These are phyloP conservation scores for Plenodomus biglobosus DNA, from an alignment of 2,329 filamentous ascomycete genomes.

Conservation along the genomic window DNA sequence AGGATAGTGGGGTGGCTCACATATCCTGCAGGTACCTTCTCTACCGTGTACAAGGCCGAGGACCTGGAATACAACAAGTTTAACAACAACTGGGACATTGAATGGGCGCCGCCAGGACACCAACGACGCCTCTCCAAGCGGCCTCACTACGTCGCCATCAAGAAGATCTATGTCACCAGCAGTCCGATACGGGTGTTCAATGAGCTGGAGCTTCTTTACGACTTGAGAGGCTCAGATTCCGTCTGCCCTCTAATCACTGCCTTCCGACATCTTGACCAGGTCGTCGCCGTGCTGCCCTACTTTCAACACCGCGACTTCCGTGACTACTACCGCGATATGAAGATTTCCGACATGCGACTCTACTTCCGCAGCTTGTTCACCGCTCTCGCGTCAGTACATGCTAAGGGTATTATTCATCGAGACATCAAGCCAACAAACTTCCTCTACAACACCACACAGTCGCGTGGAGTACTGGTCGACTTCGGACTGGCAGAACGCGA, in stretches of 20 bases:
- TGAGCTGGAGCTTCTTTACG: slow-evolving; percentile 89
- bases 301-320: slow-evolving; percentile 95
- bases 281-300: slow-evolving; percentile 91
- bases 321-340: slow-evolving; percentile 90
- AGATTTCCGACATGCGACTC: slow-evolving; percentile 78
- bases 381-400: slow-evolving; percentile 80
- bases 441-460: slow-evolving; percentile 78
- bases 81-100: slow-evolving; percentile 82
- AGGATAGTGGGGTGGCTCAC: slow-evolving; percentile 30
- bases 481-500: slow-evolving; percentile 88
- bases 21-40: slow-evolving; percentile 76
- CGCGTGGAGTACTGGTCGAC: slow-evolving; percentile 91
- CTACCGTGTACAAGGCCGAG: slow-evolving; percentile 97
- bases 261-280: slow-evolving; percentile 92
- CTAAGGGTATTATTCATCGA: slow-evolving; percentile 81
- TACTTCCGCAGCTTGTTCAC: slow-evolving; percentile 89
- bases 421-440: slow-evolving; percentile 99
- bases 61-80: slow-evolving; percentile 83
- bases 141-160: slow-evolving; percentile 88
- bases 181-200: slow-evolving; percentile 92
- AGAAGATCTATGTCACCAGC: slow-evolving; percentile 99
- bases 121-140: slow-evolving; percentile 52
- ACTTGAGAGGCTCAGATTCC: slow-evolving; percentile 77
- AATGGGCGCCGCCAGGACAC: slow-evolving; percentile 69
- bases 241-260: slow-evolving; percentile 96